phyloP scores from a whole-genome alignment of 345 rosid genomes.

The Eucalyptus polybractea region DNA sequence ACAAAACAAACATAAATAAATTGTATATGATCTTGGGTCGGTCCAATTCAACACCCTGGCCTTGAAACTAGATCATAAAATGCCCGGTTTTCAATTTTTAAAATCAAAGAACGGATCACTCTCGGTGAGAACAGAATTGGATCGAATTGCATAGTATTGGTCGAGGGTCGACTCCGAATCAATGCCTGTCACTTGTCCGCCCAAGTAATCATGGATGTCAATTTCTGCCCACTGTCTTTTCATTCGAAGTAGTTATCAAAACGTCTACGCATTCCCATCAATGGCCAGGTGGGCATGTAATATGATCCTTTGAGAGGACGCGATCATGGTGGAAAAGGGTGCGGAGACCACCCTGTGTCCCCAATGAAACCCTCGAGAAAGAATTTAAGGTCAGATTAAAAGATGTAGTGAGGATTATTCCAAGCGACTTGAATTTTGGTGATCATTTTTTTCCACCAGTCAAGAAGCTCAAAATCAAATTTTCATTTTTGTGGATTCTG shows the following conservation, averaged over 20 bases:
- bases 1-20: not conserved
- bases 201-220: not conserved
- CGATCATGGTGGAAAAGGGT: not conserved
- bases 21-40: not conserved
- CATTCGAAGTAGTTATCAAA: accelerated
- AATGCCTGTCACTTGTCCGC: not conserved
- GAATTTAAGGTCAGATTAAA: not conserved
- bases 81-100: not conserved
- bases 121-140: accelerated
- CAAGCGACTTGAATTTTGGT: not conserved
- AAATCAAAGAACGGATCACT: no score
- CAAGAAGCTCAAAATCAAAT: not conserved
- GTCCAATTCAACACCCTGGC: not conserved
- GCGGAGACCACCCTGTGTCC: not conserved
- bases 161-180: not conserved
- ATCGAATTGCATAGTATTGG: not conserved
- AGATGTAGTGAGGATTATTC: not conserved
- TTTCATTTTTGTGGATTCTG: not conserved
- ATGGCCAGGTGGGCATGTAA: not conserved
- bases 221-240: not conserved
- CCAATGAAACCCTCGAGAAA: accelerated
- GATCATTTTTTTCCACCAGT: not conserved
- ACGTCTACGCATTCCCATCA: not conserved
- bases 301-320: not conserved
- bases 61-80: not conserved